These are phyloP conservation scores for Neurospora sp. DNA, from an alignment of 495 filamentous ascomycete species.

Conservation along the genomic window DNA sequence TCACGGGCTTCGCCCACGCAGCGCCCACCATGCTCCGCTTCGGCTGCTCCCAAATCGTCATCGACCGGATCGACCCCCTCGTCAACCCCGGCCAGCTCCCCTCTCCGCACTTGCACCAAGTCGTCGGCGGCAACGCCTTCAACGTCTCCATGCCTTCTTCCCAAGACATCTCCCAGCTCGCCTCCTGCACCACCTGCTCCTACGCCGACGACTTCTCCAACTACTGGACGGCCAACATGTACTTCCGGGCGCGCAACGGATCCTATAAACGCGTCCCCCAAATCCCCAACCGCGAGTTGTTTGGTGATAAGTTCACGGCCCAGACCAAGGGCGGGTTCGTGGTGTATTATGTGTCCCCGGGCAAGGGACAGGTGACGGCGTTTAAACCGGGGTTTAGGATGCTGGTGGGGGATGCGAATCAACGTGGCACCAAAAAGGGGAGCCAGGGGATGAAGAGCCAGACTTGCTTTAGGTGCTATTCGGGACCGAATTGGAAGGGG, in stretches of 20 bases:
- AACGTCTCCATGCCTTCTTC: constrained; percentile 19
- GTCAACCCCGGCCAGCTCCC: constrained; percentile 26
- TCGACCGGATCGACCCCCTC: constrained; percentile 29
- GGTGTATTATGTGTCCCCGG: constrained; percentile 25
- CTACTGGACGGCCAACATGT: constrained; percentile 37
- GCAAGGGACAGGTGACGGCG: constrained; percentile 19
- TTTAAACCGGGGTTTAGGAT: constrained; percentile 36
- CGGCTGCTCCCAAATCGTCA: constrained; percentile 30
- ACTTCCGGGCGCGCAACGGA: constrained; percentile 31
- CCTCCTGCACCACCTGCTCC: constrained; percentile 28
- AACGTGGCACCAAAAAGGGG: constrained; percentile 12
- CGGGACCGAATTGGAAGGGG: constrained; percentile 24
- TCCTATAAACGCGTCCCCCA: constrained; percentile 31
- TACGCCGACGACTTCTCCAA: constrained; percentile 31
- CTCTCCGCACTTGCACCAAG: constrained; percentile 29
- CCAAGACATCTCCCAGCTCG: constrained; percentile 15
- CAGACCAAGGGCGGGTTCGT: constrained; percentile 1
- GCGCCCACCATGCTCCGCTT: constrained; percentile 26
- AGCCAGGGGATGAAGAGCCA: constrained; percentile 13
- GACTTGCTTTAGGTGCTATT: constrained; percentile 33
- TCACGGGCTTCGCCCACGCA: constrained; percentile 17
- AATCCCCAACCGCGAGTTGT: constrained; percentile 23
- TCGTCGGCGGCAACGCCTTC: constrained; percentile 31
- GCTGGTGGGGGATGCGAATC: constrained; percentile 27
- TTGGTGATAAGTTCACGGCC: too few relatives aligned